These are phyloP conservation scores for Ceratocystiopsis minuta DNA, from an alignment of 2,329 filamentous ascomycete species.

Conservation along the genomic window DNA sequence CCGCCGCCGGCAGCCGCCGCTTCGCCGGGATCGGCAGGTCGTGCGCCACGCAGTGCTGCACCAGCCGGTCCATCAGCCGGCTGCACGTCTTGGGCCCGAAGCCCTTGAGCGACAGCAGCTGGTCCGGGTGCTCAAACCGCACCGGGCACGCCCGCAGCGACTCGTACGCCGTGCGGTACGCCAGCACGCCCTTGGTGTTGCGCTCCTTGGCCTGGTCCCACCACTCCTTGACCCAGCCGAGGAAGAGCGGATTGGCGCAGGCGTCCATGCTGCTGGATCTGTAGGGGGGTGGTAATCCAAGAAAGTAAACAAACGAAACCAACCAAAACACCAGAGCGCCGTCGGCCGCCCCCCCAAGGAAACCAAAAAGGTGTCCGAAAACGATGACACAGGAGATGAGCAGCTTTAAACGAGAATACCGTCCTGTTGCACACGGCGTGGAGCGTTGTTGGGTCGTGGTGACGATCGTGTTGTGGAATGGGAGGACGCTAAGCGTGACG, in stretches of 20 bases:
- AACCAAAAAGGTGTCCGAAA: neutral
- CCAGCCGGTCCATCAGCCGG: slow-evolving; percentile 43
- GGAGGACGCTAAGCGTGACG: too few species aligned
- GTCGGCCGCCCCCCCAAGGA: too few species aligned
- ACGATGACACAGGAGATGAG: too few species aligned
- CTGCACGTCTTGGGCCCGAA: slow-evolving; percentile 56
- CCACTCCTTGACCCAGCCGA: slow-evolving; percentile 64
- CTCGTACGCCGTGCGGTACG: slow-evolving; percentile 59
- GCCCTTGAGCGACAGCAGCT: slow-evolving; percentile 55
- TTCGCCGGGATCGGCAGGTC: slow-evolving; percentile 47
- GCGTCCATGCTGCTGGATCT: too few species aligned
- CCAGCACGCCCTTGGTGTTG: slow-evolving; percentile 52
- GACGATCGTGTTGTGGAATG: too few species aligned
- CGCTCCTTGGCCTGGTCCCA: slow-evolving; percentile 49
- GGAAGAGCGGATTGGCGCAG: slow-evolving; percentile 52
- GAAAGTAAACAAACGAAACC: slow-evolving; percentile 4
- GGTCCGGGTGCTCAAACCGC: slow-evolving; percentile 50
- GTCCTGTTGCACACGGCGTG: too few species aligned
- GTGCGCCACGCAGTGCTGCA: slow-evolving; percentile 45
- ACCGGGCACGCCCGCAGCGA: slow-evolving; percentile 61
- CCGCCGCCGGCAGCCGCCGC: slow-evolving; percentile 13
- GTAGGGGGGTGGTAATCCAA: too few species aligned
- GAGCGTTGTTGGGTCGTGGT: too few species aligned
- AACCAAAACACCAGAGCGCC: slow-evolving; percentile 1
- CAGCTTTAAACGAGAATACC: too few species aligned